These are phyloP conservation scores for Dittrichia graveolens DNA, from an alignment of 129 eudicot genomes.

Conservation along the genomic window DNA sequence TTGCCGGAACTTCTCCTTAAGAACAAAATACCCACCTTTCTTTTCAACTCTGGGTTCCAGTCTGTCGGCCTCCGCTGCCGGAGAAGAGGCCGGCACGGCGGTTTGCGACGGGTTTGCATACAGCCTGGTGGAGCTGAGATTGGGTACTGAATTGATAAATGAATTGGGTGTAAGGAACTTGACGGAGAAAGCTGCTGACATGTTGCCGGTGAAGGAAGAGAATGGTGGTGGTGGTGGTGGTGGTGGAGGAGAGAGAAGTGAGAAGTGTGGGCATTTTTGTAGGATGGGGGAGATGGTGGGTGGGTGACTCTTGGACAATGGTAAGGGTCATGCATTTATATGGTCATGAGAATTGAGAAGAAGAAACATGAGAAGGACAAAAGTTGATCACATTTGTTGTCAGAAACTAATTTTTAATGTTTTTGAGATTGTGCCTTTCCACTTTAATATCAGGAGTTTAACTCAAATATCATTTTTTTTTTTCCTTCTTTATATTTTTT, in stretches of 20 bases:
- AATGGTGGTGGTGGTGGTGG: conserved; percentile 20
- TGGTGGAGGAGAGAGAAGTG: conserved; percentile 28
- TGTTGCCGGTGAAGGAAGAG: conserved; percentile 27
- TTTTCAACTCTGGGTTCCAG: conserved; percentile 90
- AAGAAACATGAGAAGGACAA: conserved; percentile 30
- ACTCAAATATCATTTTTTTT: too few species aligned
- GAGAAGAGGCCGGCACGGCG: conserved; percentile 45
- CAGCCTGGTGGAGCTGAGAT: conserved; percentile 40
- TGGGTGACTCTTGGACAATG: conserved; percentile 51
- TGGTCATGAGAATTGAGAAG: conserved; percentile 28
- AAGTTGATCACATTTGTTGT: conserved; percentile 17
- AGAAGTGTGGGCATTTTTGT: conserved; percentile 46
- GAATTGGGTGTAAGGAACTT: conserved; percentile 54
- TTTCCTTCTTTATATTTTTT: background rate
- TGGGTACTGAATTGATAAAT: conserved; percentile 24
- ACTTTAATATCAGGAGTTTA: too few species aligned
- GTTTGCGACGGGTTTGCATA: conserved; percentile 53
- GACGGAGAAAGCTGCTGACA: conserved; percentile 69
- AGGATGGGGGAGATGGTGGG: conserved; percentile 27
- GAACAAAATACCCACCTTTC: conserved; percentile 67
- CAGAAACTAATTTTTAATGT: background rate
- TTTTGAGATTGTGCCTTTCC: background rate
- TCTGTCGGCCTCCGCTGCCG: conserved; percentile 45
- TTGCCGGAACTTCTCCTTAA: conserved; percentile 81
- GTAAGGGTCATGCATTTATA: conserved; percentile 50